Percentiles rank a stretch among this genome's conserved stretches.
phyloP scores from a whole-genome alignment of 192 early-diverging fungal genomes.

The Gaertneriomyces sp. region DNA sequence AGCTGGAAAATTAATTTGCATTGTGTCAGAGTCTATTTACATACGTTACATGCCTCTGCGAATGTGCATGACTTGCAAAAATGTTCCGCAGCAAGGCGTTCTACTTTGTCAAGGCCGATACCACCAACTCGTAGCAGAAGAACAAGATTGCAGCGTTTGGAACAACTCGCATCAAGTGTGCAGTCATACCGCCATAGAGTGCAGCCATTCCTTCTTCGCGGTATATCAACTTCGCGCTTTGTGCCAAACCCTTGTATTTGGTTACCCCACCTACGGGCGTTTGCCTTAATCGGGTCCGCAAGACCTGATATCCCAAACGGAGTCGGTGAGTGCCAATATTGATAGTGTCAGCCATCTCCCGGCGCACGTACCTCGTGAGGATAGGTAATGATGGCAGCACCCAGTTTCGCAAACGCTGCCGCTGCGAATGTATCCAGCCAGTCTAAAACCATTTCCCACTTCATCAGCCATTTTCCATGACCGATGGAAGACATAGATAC shows the following conservation, averaged over 20 bases:
- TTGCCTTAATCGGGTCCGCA: constrained; percentile 87
- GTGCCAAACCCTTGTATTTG: constrained; percentile 75
- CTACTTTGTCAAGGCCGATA: constrained; percentile 7
- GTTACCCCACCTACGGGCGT: constrained; percentile 62
- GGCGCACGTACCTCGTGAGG: constrained; percentile 79
- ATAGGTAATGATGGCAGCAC: constrained; percentile 84
- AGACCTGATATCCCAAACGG: constrained; percentile 25
- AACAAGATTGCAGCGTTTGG: constrained; percentile 97
- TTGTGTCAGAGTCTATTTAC: too few relatives aligned
- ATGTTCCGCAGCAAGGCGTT: too few relatives aligned
- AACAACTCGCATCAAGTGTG: constrained; percentile 90
- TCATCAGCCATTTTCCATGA: background rate
- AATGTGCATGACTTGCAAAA: too few relatives aligned
- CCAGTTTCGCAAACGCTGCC: constrained; percentile 80
- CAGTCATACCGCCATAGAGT: constrained; percentile 92
- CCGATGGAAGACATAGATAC: background rate
- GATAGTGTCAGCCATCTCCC: background rate
- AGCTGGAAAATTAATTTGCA: too few relatives aligned
- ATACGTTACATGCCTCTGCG: too few relatives aligned
- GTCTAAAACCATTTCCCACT: constrained; percentile 28
- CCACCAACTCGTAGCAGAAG: constrained; percentile 35
- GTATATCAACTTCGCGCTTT: constrained; percentile 50
- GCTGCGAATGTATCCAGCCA: constrained; percentile 82
- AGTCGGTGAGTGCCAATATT: background rate
- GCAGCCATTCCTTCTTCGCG: constrained; percentile 79